phyloP scores from a whole-genome alignment of 495 filamentous ascomycete genomes.

The Jackrogersella minutella region DNA sequence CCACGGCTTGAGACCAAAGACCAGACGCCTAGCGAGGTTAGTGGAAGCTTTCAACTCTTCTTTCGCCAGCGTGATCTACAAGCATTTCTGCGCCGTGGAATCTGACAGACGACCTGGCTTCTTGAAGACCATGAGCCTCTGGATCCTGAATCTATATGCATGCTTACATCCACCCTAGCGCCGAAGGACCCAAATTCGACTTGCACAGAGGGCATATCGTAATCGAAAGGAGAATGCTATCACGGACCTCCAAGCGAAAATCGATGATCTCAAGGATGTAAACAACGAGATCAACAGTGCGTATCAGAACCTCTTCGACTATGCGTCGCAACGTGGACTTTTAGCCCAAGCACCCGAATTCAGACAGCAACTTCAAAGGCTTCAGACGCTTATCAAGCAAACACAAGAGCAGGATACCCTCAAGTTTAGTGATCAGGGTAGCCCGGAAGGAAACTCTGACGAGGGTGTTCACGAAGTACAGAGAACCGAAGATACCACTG shows the following conservation, averaged over 20 bases:
- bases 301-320: constrained; percentile 75
- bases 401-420: constrained; percentile 41
- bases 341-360: constrained; percentile 61
- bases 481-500: constrained; percentile 1
- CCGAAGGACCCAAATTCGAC: constrained; percentile 84
- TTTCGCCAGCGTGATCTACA: not conserved
- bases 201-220: constrained; percentile 86
- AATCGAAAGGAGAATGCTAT: constrained; percentile 85
- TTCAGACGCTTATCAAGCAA: constrained; percentile 43
- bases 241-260: constrained; percentile 71
- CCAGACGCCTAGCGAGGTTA: constrained; percentile 65
- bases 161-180: constrained; percentile 60
- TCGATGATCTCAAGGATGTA: constrained; percentile 68
- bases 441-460: constrained; percentile 24
- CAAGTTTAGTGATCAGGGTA: constrained; percentile 9
- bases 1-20: constrained; percentile 76
- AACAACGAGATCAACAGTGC: constrained; percentile 78
- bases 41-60: constrained; percentile 29
- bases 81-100: not conserved
- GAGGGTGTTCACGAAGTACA: constrained; percentile 7
- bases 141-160: constrained; percentile 7
- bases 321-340: constrained; percentile 58
- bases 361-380: constrained; percentile 53
- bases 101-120: not conserved
- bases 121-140: not conserved